Evolutionary conservation across 495 filamentous ascomycete genomes (phyloP), one percentile per base, ranked within the genome.

Genomic region (Aspergillus steynii): DNA sequence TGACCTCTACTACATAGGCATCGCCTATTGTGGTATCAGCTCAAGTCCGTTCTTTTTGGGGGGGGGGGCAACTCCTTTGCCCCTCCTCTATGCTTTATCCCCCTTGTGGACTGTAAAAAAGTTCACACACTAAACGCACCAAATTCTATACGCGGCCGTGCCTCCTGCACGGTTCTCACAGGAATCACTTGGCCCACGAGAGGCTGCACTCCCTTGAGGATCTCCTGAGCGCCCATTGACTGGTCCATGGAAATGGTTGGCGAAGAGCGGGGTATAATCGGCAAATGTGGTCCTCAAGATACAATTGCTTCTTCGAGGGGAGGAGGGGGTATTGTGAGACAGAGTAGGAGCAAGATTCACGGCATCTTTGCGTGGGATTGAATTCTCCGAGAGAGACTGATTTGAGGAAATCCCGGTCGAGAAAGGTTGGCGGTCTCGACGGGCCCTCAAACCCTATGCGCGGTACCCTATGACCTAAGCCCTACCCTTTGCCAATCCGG

Each of bases 1-100:
- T 76, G 51, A 82, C 74, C 57, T 77, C 72, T 46, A 76, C 71
- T 51, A 79, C 71, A 54, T 75, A 82, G 5, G 76, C 80, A 50
- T 80, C 69, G 29, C 55, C 78, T 79, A 8, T 20, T 37, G 37
- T 56, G 55, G 60, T 50, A 37, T 47, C n/a, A 6, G 32, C 42
- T 20, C 20, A 25, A 7, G 4, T 9, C n/a, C 9, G 20, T 47
- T 26, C 20, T 15, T 1, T 25, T 25, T 2, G 8, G 8, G 25
- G 26, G 12, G 20, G 20, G 20, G 20, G 20, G 20, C 20, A 20
- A 20, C 20, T 20, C 20, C 20, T 20, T 26, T n/a, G 46, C 46
- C 46, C 14, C 25, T 49, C 15, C 3, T 15, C 46, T 26, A 20
- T 20, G 20, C 20, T 20, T 20, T 20, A 20, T 20, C 20, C 20